Percentiles rank a stretch among this genome's conserved stretches.
Evolutionary conservation across 2,329 filamentous ascomycete genomes (phyloP).

Genomic region (Colletotrichum orchidophilum): DNA sequence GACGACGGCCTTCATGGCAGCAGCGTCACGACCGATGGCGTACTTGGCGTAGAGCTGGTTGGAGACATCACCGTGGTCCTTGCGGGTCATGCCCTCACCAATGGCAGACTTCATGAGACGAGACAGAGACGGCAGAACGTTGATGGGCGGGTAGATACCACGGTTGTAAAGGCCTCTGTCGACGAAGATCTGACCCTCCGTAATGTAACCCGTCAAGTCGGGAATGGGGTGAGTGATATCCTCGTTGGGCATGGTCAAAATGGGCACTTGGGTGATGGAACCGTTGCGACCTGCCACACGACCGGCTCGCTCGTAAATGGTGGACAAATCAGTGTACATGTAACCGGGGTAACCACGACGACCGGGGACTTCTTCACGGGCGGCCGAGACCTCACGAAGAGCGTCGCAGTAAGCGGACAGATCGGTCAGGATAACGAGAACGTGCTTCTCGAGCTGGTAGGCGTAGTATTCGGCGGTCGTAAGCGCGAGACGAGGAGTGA

Average conservation of each 20-base stretch:
- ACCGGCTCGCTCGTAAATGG: conserved; percentile 98
- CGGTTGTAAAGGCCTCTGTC: conserved; percentile 95
- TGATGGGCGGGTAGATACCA: conserved; percentile 98
- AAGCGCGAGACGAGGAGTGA: conserved; percentile 96
- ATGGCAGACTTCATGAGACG: conserved; percentile 99
- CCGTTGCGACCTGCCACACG: conserved; percentile 97
- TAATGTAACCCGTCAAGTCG: conserved; percentile 98
- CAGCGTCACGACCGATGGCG: conserved; percentile 97
- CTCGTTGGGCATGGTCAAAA: conserved; percentile 99
- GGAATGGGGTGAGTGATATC: conserved; percentile 99
- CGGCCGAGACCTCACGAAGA: conserved; percentile 96
- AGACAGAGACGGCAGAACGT: conserved; percentile 95
- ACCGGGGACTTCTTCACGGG: conserved; percentile 97
- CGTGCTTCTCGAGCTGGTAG: conserved; percentile 99
- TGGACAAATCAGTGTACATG: conserved; percentile 99
- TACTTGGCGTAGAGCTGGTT: conserved; percentile 99
- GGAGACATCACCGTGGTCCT: conserved; percentile 97
- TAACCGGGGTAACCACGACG: conserved; percentile 99
- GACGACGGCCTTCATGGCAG: conserved; percentile 99
- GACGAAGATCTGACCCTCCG: conserved; percentile 97
- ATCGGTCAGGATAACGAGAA: conserved; percentile 97
- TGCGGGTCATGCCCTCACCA: conserved; percentile 94
- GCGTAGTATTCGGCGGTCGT: conserved; percentile 99
- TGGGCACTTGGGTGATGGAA: conserved; percentile 98
- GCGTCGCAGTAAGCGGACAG: conserved; percentile 98